These are phyloP conservation scores for Smithsoniella earleae DNA, from an alignment of 163 green algal genomes.

Conservation along the genomic window DNA sequence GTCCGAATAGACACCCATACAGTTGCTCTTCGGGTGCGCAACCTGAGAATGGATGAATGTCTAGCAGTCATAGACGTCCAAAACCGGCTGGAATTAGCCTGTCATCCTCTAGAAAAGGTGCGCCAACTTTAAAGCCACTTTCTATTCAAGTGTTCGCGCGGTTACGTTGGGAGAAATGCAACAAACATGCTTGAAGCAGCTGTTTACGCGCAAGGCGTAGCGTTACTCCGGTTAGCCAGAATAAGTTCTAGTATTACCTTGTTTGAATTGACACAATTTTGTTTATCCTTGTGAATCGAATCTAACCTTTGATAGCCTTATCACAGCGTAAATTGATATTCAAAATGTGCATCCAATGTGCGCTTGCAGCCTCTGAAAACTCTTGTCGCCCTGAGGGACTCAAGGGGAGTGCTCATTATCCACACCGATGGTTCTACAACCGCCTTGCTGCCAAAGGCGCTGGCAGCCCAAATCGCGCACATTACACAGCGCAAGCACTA, in stretches of 20 bases:
- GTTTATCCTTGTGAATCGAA: too few species aligned
- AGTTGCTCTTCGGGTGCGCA: slow-evolving; percentile 1
- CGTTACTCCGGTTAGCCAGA: too few species aligned
- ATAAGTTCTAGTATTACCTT: too few species aligned
- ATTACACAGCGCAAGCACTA: slow-evolving; percentile 30
- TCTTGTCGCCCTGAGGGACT: neutral
- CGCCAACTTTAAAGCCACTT: too few species aligned
- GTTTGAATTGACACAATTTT: too few species aligned
- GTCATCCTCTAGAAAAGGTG: neutral
- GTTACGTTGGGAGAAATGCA: too few species aligned
- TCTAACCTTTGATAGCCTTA: too few species aligned
- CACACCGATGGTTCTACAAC: slow-evolving; percentile 1
- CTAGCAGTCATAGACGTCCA: slow-evolving; percentile 6
- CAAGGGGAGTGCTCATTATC: neutral
- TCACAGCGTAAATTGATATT: too few species aligned
- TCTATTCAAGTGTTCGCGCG: too few species aligned
- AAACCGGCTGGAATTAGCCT: slow-evolving; percentile 23
- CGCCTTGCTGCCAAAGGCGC: slow-evolving; percentile 18
- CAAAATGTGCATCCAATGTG: too few species aligned
- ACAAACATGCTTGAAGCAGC: too few species aligned
- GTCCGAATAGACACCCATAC: slow-evolving; percentile 9
- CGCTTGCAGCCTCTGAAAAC: neutral
- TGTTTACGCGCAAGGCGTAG: too few species aligned
- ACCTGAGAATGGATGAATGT: slow-evolving; percentile 1
- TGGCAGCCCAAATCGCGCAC: neutral